Evolutionary conservation across 495 filamentous ascomycete genomes (phyloP).

Genomic region (Astrocystis sublimbata): DNA sequence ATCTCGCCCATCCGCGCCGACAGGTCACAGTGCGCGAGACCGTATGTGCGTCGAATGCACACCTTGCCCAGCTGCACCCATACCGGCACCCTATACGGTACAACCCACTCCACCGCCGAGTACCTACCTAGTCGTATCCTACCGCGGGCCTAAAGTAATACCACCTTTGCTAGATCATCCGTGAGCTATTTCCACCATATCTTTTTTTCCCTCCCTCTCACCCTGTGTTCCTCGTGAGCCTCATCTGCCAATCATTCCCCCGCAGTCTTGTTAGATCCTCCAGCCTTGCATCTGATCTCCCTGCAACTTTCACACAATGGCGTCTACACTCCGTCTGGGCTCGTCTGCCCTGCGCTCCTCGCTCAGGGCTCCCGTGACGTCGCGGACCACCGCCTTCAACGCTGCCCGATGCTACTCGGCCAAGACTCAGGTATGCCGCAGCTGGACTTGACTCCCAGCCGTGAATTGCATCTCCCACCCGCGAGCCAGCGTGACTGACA

Average conservation of each 20-base stretch:
- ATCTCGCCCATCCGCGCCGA: too few species aligned
- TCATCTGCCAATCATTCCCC: conserved; percentile 21
- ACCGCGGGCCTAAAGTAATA: too few species aligned
- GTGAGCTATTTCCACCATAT: conserved; percentile 36
- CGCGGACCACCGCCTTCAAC: conserved; percentile 72
- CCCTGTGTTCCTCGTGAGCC: conserved; percentile 24
- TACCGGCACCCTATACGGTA: too few species aligned
- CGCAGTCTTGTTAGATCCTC: conserved; percentile 27
- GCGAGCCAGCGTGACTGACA: neutral
- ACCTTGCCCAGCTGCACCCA: too few species aligned
- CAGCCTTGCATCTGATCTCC: conserved; percentile 25
- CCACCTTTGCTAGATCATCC: conserved; percentile 11
- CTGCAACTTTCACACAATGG: conserved; percentile 58
- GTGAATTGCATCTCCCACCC: conserved; percentile 1
- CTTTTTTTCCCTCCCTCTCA: conserved; percentile 37
- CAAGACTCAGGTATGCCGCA: conserved; percentile 73
- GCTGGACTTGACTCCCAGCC: conserved; percentile 17
- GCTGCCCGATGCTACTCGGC: conserved; percentile 86
- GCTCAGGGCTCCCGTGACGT: conserved; percentile 59
- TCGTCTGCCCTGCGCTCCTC: conserved; percentile 74
- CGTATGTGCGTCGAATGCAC: too few species aligned
- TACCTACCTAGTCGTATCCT: conserved; percentile 15
- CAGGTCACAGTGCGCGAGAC: too few species aligned
- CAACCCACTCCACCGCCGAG: too few species aligned
- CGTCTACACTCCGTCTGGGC: conserved; percentile 75